These are phyloP conservation scores for Xylaria nigripes DNA, from an alignment of 495 filamentous ascomycete genomes.

Conservation along the genomic window DNA sequence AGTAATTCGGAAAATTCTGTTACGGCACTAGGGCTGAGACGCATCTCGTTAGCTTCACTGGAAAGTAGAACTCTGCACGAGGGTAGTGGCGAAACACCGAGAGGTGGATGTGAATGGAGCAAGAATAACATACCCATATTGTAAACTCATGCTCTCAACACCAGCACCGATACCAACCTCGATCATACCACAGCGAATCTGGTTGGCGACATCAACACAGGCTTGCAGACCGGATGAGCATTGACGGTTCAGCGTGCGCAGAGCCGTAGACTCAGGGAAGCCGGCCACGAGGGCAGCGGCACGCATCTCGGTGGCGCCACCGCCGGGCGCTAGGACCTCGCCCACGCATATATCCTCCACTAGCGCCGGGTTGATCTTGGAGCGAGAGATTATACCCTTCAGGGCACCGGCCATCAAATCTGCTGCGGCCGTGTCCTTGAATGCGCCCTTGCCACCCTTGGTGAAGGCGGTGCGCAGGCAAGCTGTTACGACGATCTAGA, in stretches of 20 bases:
- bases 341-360: slow-evolving; percentile 94
- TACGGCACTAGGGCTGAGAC: slow-evolving; percentile 65
- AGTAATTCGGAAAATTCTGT: slow-evolving; percentile 92
- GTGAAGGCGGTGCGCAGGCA: slow-evolving; percentile 87
- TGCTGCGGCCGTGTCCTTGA: slow-evolving; percentile 86
- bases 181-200: slow-evolving; percentile 82
- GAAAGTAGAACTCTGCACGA: neutral
- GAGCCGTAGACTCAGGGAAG: slow-evolving; percentile 73
- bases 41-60: slow-evolving; percentile 14
- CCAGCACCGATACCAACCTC: slow-evolving; percentile 91
- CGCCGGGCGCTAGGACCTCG: slow-evolving; percentile 82
- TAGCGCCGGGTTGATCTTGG: slow-evolving; percentile 70
- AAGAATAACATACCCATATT: slow-evolving; percentile 63
- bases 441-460: slow-evolving; percentile 83
- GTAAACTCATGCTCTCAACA: slow-evolving; percentile 92
- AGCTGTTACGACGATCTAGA: slow-evolving; percentile 79
- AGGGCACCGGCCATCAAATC: slow-evolving; percentile 84
- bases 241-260: slow-evolving; percentile 83
- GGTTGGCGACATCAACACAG: slow-evolving; percentile 86
- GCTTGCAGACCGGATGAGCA: slow-evolving; percentile 87
- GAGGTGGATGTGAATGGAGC: neutral
- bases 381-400: slow-evolving; percentile 70
- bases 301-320: slow-evolving; percentile 93
- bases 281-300: slow-evolving; percentile 87
- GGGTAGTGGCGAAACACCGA: too few relatives aligned